Conservation (phyloP, 129 eudicot genomes). For the Silybum marianum region DNA sequence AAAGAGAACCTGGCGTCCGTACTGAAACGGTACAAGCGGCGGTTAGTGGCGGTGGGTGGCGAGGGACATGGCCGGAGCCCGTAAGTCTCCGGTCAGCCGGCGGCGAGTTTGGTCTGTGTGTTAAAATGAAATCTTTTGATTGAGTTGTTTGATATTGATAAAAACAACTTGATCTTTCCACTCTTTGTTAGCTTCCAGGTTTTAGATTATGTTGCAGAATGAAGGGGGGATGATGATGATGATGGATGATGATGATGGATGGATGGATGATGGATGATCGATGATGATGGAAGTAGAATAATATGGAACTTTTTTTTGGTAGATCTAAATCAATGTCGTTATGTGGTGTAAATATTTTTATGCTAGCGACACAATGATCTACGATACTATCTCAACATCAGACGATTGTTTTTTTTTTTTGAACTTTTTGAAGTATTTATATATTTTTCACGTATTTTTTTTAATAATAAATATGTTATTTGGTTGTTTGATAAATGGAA, state of each 20-base stretch:
- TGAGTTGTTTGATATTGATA: conserved; percentile 16
- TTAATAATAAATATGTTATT: neutral
- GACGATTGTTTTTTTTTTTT: conserved; percentile 18
- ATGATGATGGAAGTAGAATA: conserved; percentile 26
- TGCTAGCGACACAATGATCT: conserved; percentile 39
- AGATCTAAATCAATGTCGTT: conserved; percentile 34
- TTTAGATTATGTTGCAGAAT: conserved; percentile 24
- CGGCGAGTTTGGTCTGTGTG: conserved; percentile 17
- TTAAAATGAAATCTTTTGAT: conserved; percentile 11
- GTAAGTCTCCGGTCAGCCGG: conserved; percentile 32
- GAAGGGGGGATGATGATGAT: neutral
- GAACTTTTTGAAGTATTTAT: neutral
- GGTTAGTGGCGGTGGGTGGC: conserved; percentile 56
- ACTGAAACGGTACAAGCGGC: conserved; percentile 86
- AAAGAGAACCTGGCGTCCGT: conserved; percentile 92
- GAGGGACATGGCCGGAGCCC: conserved; percentile 51
- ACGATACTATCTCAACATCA: conserved; percentile 26
- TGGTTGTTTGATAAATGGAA: neutral
- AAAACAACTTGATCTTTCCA: conserved; percentile 28
- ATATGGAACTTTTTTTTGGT: conserved; percentile 31
- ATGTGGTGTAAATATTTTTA: conserved; percentile 44
- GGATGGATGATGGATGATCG: conserved; percentile 1
- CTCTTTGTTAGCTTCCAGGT: conserved; percentile 23
- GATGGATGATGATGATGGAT: no score
- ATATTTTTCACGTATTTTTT: neutral